These are phyloP conservation scores for Penicillium occitanis DNA, from an alignment of 2,329 filamentous ascomycete genomes.

Conservation along the genomic window DNA sequence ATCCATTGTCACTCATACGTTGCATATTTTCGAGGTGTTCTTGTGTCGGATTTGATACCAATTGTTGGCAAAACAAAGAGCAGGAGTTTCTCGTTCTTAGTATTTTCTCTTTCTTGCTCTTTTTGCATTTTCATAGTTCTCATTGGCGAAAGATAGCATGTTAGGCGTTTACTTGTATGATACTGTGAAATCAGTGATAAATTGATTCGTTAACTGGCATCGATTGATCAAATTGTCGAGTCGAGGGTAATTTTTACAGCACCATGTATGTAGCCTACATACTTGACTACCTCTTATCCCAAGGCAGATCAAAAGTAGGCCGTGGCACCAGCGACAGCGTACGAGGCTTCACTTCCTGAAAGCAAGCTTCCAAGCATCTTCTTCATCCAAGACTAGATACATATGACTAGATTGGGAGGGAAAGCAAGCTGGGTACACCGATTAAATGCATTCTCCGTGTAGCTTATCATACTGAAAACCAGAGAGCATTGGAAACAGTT, in stretches of 20 bases:
- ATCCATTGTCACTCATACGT: neutral
- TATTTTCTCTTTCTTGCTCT: neutral
- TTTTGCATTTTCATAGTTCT: neutral
- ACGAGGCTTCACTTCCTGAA: neutral
- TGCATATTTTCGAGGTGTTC: conserved; percentile 16
- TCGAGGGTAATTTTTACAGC: neutral
- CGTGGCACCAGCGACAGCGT: neutral
- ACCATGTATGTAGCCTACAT: neutral
- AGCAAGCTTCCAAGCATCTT: neutral
- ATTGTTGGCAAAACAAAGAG: conserved; percentile 3
- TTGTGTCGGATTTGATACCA: conserved; percentile 13
- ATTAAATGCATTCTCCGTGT: neutral
- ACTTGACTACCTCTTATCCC: neutral
- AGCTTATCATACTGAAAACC: neutral
- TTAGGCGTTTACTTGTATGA: conserved; percentile 1
- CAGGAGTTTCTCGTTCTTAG: neutral
- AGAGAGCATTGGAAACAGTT: too few species aligned
- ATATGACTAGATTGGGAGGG: too few species aligned
- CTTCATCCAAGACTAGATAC: neutral
- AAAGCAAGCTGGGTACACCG: neutral
- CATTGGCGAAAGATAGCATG: conserved; percentile 11
- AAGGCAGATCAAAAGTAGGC: neutral
- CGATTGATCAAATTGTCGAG: neutral
- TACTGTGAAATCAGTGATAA: neutral
- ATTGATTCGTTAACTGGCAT: neutral